A percentile compares a stretch with the other conserved stretches of the same genome.
Conservation (phyloP, 2,329 filamentous ascomycete species). For the Curvularia spicifera region DNA sequence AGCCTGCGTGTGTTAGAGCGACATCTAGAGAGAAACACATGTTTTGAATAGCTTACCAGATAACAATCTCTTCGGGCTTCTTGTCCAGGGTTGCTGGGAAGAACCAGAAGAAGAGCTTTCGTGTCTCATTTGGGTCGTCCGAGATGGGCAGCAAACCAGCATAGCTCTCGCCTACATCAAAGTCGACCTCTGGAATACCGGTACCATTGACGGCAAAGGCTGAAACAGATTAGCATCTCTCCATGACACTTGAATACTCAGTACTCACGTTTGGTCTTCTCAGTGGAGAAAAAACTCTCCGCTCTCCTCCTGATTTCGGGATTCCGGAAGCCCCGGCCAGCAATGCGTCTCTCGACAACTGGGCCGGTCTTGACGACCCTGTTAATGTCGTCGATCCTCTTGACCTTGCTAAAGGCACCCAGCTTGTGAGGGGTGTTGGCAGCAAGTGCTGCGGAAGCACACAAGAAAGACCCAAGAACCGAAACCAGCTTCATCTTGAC, state of each 20-base stretch:
- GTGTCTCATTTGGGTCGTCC: conserved; percentile 55
- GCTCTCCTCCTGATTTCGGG: conserved; percentile 46
- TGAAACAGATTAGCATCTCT: conserved; percentile 35
- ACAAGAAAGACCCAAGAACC: conserved; percentile 37
- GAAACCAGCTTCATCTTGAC: conserved; percentile 42
- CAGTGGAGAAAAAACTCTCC: conserved; percentile 38
- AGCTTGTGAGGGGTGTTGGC: conserved; percentile 29
- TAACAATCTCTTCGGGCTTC: conserved; percentile 64
- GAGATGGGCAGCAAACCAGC: conserved; percentile 68
- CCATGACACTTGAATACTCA: too few species aligned
- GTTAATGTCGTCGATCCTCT: not conserved
- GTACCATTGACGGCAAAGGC: conserved; percentile 70
- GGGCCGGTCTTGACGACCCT: conserved; percentile 23
- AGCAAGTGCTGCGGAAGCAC: conserved; percentile 40
- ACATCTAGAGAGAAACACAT: conserved; percentile 4
- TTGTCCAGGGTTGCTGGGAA: conserved; percentile 63
- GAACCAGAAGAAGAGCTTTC: conserved; percentile 69
- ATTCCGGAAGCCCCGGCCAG: conserved; percentile 39
- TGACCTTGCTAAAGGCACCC: conserved; percentile 30
- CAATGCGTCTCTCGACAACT: conserved; percentile 37
- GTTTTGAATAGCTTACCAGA: conserved; percentile 52
- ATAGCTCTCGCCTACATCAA: conserved; percentile 71
- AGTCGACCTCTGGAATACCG: conserved; percentile 70
- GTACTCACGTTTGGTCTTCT: conserved; percentile 44
- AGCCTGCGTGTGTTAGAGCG: conserved; percentile 32